Conservation (phyloP, 2,329 filamentous ascomycete species). For the Calonectria multiphialidica region DNA sequence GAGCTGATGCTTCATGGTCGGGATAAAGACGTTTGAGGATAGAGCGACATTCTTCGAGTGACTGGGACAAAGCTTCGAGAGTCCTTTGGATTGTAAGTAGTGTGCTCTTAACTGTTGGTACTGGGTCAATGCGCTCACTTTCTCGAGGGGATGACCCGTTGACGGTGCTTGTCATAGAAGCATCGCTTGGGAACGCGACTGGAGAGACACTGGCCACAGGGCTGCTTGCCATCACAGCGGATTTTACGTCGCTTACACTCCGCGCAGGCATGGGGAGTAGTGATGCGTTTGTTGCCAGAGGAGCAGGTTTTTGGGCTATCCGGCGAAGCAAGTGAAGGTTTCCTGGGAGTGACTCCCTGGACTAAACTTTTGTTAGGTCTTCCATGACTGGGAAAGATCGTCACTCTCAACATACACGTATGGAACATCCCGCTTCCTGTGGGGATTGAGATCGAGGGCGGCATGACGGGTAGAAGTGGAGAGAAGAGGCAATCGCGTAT, state of each 20-base stretch:
- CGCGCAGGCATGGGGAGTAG: conserved; percentile 75
- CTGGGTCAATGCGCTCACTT: conserved; percentile 65
- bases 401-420: conserved; percentile 36
- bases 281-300: conserved; percentile 61
- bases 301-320: conserved; percentile 54
- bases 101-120: conserved; percentile 21
- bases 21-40: conserved; percentile 74
- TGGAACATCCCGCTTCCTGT: conserved; percentile 54
- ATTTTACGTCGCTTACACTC: conserved; percentile 87
- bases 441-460: conserved; percentile 60
- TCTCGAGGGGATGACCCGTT: conserved; percentile 81
- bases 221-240: conserved; percentile 84
- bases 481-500: conserved; percentile 1
- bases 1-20: conserved; percentile 63
- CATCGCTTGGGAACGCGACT: conserved; percentile 84
- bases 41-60: conserved; percentile 73
- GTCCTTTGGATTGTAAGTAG: conserved; percentile 54
- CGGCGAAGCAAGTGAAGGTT: conserved; percentile 56
- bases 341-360: conserved; percentile 65
- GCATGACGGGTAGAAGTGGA: conserved; percentile 34
- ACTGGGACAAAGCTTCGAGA: conserved; percentile 73
- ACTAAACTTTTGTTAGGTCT: conserved; percentile 46
- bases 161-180: conserved; percentile 84
- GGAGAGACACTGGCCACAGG: conserved; percentile 85
- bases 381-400: background rate